Evolutionary conservation across 2,329 filamentous ascomycete species (phyloP), one percentile per base, ranked within the genome.

Genomic region (Aspergillus cejpii): DNA sequence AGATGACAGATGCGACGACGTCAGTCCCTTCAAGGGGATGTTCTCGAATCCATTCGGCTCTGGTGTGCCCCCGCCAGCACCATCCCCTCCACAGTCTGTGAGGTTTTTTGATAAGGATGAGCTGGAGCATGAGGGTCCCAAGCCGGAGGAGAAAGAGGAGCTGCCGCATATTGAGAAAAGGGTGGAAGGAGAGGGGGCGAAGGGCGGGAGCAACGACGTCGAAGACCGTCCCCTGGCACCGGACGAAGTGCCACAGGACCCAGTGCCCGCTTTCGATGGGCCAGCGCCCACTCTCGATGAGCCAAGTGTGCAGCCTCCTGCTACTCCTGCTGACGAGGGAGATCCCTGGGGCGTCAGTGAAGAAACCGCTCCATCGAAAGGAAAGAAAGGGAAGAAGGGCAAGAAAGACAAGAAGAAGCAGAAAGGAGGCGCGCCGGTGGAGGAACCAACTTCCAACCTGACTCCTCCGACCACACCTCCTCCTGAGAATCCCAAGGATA

Each of bases 401-500:
- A 58, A 56, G 38, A 62, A 61, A 38, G 51, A 53, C 6, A 61
- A 62, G 41, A 62, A 60, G 48, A 60, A 59, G 43, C 50, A 55
- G 42, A 55, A 53, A 41, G 45, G 45, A 24, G 58, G 45, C 10
- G 31, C 37, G 8, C 45, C 42, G 4, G 57, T 50, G 39, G 65
- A 61, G 36, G 55, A 63, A 37, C 39, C 45, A 21, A 46, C 51
- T 4, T 45, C 56, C 29, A 62, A 58, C 24, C 44, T 68, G 47
- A 69, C 67, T 6, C 66, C 67, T 2, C 67, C 67, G 14, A 62
- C 59, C 15, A 69, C 66, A 21, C 66, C 67, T 28, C 66, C 66
- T 3, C 60, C 58, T 11, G 49, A 49, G 39, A 52, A 44, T 6
- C 41, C 48, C 37, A 39, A 47, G n/a, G 46, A 55, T 6, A 48